These are phyloP conservation scores for Cynanchum wilfordii DNA, from an alignment of 257 asterid species.

Conservation along the genomic window DNA sequence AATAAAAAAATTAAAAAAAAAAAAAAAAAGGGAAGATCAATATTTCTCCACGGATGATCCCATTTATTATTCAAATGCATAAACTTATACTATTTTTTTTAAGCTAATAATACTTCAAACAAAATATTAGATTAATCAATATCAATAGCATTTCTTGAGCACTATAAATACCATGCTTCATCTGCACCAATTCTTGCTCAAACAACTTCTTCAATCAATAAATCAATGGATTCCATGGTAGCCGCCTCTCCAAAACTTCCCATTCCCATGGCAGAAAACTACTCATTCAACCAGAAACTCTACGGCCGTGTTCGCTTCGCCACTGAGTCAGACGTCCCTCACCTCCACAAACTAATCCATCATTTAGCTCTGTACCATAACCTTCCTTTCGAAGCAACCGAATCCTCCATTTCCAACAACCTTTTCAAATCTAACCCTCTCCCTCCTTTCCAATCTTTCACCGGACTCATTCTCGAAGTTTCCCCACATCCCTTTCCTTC, in stretches of 20 bases:
- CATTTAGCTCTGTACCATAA: slow-evolving; percentile 56
- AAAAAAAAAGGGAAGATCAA: too few species aligned
- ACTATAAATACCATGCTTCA: neutral
- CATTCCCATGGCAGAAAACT: neutral
- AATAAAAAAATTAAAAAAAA: too few species aligned
- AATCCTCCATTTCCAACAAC: slow-evolving; percentile 42
- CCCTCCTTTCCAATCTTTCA: slow-evolving; percentile 51
- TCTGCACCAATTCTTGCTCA: neutral
- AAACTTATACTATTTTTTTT: too few species aligned
- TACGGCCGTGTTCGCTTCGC: slow-evolving; percentile 54
- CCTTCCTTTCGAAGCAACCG: slow-evolving; percentile 46
- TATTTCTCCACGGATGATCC: too few species aligned
- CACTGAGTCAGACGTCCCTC: slow-evolving; percentile 44
- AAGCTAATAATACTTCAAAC: too few species aligned
- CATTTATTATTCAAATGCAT: too few species aligned
- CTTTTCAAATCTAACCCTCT: slow-evolving; percentile 44
- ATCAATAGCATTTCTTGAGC: too few species aligned
- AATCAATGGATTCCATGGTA: neutral
- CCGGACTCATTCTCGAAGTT: slow-evolving; percentile 47
- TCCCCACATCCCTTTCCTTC: slow-evolving; percentile 33
- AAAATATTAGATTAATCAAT: too few species aligned
- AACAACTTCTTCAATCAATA: neutral
- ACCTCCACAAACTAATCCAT: slow-evolving; percentile 64
- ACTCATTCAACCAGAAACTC: slow-evolving; percentile 10
- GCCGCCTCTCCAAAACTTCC: neutral